phyloP scores from a whole-genome alignment of 768 basidiomycete species.

The Trametes sanguinea region DNA sequence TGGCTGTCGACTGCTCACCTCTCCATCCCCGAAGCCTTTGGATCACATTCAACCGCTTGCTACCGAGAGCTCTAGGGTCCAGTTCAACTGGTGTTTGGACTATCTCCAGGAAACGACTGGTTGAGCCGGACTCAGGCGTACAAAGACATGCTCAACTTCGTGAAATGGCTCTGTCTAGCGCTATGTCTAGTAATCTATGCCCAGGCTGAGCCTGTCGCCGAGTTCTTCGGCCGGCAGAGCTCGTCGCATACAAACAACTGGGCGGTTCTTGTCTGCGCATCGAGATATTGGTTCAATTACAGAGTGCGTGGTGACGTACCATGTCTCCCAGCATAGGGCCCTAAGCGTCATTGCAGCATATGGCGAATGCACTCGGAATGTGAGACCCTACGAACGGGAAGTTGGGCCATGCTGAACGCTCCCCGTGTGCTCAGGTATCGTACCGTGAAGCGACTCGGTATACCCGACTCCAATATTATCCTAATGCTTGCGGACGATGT shows the following conservation, averaged over 20 bases:
- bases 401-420: neutral
- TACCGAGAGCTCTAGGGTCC: too few species aligned
- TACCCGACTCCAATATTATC: constrained; percentile 98
- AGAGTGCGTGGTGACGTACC: constrained; percentile 54
- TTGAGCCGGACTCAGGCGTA: too few species aligned
- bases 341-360: constrained; percentile 64
- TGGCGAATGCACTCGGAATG: constrained; percentile 98
- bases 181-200: constrained; percentile 2
- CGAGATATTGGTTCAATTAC: constrained; percentile 99
- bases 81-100: neutral
- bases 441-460: constrained; percentile 95
- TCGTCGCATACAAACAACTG: constrained; percentile 90
- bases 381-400: constrained; percentile 36
- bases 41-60: too few species aligned
- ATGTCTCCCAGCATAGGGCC: neutral
- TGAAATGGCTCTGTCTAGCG: neutral
- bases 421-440: constrained; percentile 69
- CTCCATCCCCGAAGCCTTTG: too few species aligned
- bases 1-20: too few species aligned
- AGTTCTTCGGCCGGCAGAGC: constrained; percentile 15
- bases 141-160: neutral
- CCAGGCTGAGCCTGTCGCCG: constrained; percentile 9
- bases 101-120: neutral
- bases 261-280: constrained; percentile 95
- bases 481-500: constrained; percentile 98